Percentiles rank a stretch among this genome's conserved stretches.
phyloP scores from a whole-genome alignment of 371 early-diverging fungal genomes.

The Mortierella sp. region DNA sequence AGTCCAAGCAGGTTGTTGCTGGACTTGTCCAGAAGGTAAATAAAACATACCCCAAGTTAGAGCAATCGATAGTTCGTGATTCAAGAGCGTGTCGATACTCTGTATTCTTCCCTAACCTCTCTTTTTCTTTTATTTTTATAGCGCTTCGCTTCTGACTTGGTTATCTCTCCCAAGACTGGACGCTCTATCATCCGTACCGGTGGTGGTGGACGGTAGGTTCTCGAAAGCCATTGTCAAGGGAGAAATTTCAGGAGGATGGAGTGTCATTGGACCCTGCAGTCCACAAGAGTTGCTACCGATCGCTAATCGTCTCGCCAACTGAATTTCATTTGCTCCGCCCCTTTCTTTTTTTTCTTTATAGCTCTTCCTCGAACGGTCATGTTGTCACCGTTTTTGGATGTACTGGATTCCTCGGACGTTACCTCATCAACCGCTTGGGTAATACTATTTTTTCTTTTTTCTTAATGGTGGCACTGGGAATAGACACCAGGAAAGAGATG shows the following conservation, averaged over 20 bases:
- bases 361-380: constrained; percentile 85
- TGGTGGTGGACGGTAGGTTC: constrained; percentile 74
- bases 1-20: constrained; percentile 47
- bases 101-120: neutral
- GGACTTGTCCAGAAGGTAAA: constrained; percentile 48
- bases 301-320: neutral
- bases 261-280: neutral
- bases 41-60: neutral
- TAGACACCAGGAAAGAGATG: neutral
- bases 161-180: constrained; percentile 74
- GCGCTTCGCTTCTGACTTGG: constrained; percentile 76
- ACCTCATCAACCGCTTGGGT: constrained; percentile 92
- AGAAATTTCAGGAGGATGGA: neutral
- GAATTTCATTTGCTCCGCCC: neutral
- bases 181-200: constrained; percentile 75
- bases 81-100: neutral
- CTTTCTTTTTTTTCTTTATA: constrained; percentile 6
- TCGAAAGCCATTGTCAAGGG: no score
- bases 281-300: neutral
- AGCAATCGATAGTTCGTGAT: neutral
- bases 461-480: neutral
- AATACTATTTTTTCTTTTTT: constrained; percentile 6
- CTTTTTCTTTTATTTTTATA: constrained; percentile 29
- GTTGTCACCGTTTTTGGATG: constrained; percentile 96
- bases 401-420: constrained; percentile 96